Percentiles rank a stretch among this genome's conserved stretches.
Conservation (phyloP, 345 rosid genomes). For the Geranium rotundifolium region DNA sequence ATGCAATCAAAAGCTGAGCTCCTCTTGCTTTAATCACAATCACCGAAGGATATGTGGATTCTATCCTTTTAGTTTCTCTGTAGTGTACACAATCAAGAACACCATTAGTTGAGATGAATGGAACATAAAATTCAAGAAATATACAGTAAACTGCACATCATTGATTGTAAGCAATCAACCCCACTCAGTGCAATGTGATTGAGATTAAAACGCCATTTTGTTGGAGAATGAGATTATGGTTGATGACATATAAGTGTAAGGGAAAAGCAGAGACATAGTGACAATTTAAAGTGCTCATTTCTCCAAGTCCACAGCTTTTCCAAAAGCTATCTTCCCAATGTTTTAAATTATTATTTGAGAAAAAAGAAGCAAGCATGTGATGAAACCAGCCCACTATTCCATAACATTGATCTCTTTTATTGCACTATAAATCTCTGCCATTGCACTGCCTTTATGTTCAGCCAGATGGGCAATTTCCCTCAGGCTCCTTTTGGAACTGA, state of each 20-base stretch:
- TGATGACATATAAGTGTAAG: background rate
- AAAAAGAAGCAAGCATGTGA: constrained; percentile 7
- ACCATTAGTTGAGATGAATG: too few relatives aligned
- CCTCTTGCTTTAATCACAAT: background rate
- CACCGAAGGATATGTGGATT: background rate
- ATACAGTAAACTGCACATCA: too few relatives aligned
- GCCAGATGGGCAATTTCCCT: constrained; percentile 18
- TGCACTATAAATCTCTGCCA: constrained; percentile 13
- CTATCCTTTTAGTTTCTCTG: too few relatives aligned
- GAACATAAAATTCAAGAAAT: too few relatives aligned
- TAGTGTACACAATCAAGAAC: too few relatives aligned
- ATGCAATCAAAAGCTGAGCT: background rate
- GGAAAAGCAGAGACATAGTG: background rate
- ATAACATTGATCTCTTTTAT: constrained; percentile 6
- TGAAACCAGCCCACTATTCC: constrained; percentile 9
- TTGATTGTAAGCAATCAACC: background rate
- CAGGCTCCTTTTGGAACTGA: constrained; percentile 1
- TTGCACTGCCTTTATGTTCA: constrained; percentile 17
- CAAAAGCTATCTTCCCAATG: background rate
- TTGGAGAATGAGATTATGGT: background rate
- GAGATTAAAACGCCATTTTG: background rate
- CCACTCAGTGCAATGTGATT: background rate
- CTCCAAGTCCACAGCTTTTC: background rate
- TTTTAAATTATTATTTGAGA: background rate
- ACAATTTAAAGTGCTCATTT: background rate